These are phyloP conservation scores for Ophiostoma populinum DNA, from an alignment of 2,329 filamentous ascomycete genomes.

Conservation along the genomic window DNA sequence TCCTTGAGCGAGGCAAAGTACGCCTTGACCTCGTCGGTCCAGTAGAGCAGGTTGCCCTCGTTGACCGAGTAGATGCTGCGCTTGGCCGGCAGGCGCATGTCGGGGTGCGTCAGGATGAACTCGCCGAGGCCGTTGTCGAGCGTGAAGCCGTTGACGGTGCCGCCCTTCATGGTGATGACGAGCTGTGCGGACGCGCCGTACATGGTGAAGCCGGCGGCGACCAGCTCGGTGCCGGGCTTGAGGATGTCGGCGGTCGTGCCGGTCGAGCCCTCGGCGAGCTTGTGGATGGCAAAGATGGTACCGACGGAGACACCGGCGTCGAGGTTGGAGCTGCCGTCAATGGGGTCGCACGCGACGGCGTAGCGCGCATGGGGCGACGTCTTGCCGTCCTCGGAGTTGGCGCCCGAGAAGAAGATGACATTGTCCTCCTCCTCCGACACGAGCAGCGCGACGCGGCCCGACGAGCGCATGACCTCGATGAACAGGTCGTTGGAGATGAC, in stretches of 20 bases:
- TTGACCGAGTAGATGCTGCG: constrained; percentile 94
- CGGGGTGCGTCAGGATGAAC: constrained; percentile 93
- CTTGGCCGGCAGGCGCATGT: constrained; percentile 73
- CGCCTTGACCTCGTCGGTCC: constrained; percentile 70
- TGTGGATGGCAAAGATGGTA: constrained; percentile 92
- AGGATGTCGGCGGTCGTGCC: constrained; percentile 75
- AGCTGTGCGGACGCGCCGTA: constrained; percentile 94
- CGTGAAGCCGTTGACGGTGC: constrained; percentile 91
- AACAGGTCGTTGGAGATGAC: constrained; percentile 98
- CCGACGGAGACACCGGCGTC: constrained; percentile 96
- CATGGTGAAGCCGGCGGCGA: constrained; percentile 98
- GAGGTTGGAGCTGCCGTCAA: constrained; percentile 93
- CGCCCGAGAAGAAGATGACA: constrained; percentile 62
- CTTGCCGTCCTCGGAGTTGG: constrained; percentile 29
- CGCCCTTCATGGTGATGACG: constrained; percentile 90
- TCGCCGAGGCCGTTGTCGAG: constrained; percentile 92
- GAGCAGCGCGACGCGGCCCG: constrained; percentile 73
- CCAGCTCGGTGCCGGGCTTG: constrained; percentile 73
- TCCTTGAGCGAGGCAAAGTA: constrained; percentile 86
- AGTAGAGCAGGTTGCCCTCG: constrained; percentile 95
- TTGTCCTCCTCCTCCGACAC: constrained; percentile 98
- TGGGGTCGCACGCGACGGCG: constrained; percentile 91
- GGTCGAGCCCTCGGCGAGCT: constrained; percentile 58
- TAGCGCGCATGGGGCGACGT: constrained; percentile 51
- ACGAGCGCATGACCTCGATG: constrained; percentile 85